Base-by-base conservation (phyloP, 208 protist genomes). In the Trypanosoma avium region DNA sequence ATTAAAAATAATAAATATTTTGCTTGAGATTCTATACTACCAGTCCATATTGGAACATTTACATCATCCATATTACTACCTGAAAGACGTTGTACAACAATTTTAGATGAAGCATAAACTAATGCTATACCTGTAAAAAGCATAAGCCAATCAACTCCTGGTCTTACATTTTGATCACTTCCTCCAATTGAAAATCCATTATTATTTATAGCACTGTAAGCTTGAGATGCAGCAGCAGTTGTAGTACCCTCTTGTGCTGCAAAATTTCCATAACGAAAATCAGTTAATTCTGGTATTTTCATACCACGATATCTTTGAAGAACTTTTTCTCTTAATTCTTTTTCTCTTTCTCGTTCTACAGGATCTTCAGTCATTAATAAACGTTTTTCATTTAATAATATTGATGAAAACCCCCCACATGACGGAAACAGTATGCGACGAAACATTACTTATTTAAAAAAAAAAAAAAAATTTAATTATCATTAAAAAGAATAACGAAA, bases 261-360 rank as follows among this genome's bases (percentile, higher is more conserved):
- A 57, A 92, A 92, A 53, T 84, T 74, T 0, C 76, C 85, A 65
- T 92, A 92, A n/a, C 69, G 56, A 54, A 74, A 70, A 54, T 78
- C 61, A 6, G 30, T 52, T 21, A 84, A 67, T 36, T 72, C 70
- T 21, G 72, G 79, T 12, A 88, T 54, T 26, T 70, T 76, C 63
- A 86, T 73, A 5, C 81, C 76, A n/a, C 67, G 55, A 54, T 84
- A 88, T 58, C 67, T 68, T 43, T 82, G 50, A 42, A 78, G 47
- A 0, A 92, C 67, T 48, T 79, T 83, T 54, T 78, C 58, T 22
- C 81, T 57, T 12, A 88, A 63, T 60, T 71, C 71, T n/a, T 63
- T 66, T 63, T 92, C 81, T 3, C 79, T 70, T 54, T 77, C 64
- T 0, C 55, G 61, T 46, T 92, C 81, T 33, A 72, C 46, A 0